These are phyloP conservation scores for Peterozyma toletana DNA, from an alignment of 805 yeast genomes.

Conservation along the genomic window DNA sequence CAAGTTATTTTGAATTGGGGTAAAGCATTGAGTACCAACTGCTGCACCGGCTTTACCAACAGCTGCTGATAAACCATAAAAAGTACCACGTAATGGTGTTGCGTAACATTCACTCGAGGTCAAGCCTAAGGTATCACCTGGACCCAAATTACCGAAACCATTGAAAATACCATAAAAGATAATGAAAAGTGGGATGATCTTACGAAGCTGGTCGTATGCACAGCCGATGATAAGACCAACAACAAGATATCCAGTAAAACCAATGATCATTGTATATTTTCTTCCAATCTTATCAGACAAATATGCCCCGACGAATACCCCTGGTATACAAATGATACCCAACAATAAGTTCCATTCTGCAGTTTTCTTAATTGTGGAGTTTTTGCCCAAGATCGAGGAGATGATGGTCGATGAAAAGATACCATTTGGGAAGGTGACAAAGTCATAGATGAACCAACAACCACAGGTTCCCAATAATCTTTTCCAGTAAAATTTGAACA, in stretches of 20 bases:
- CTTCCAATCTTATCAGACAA: slow-evolving; percentile 62
- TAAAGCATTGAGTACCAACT: slow-evolving; percentile 67
- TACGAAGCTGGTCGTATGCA: slow-evolving; percentile 46
- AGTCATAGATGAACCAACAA: slow-evolving; percentile 77
- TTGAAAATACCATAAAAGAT: slow-evolving; percentile 70
- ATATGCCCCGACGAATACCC: slow-evolving; percentile 63
- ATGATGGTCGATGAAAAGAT: slow-evolving; percentile 59
- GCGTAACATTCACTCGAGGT: slow-evolving; percentile 63
- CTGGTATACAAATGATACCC: slow-evolving; percentile 63
- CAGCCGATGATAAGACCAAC: slow-evolving; percentile 69
- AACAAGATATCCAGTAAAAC: slow-evolving; percentile 64
- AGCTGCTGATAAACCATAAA: slow-evolving; percentile 73
- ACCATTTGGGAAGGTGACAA: slow-evolving; percentile 76
- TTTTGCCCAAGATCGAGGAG: slow-evolving; percentile 36
- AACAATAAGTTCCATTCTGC: slow-evolving; percentile 73
- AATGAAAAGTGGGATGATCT: slow-evolving; percentile 57
- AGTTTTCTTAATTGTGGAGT: slow-evolving; percentile 38
- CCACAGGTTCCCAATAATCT: slow-evolving; percentile 64
- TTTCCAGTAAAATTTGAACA: slow-evolving; percentile 61
- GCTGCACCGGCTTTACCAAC: slow-evolving; percentile 84
- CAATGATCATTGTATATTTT: slow-evolving; percentile 63
- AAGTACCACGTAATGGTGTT: slow-evolving; percentile 70
- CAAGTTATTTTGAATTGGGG: slow-evolving; percentile 55
- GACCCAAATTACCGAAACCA: slow-evolving; percentile 68
- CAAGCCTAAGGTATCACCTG: slow-evolving; percentile 72